Evolutionary conservation across 2,329 filamentous ascomycete genomes (phyloP).

Genomic region (Aspergillus fischeri): DNA sequence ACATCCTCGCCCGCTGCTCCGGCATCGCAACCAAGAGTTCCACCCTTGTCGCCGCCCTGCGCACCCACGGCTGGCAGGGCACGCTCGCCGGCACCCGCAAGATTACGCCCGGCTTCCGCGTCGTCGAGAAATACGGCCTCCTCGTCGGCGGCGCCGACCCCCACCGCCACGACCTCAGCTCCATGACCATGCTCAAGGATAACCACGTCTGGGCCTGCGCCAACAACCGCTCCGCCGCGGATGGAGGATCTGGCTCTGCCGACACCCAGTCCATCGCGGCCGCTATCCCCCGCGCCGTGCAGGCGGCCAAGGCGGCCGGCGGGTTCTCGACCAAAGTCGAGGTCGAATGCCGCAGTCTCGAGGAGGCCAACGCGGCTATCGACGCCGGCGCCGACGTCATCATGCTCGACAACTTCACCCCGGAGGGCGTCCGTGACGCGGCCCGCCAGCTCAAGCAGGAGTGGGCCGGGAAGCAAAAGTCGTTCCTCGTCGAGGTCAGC

Average conservation of each 20-base stretch:
- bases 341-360: slow-evolving; percentile 86
- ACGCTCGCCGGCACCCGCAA: slow-evolving; percentile 92
- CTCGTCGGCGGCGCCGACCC: slow-evolving; percentile 86
- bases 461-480: slow-evolving; percentile 68
- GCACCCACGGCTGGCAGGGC: slow-evolving; percentile 68
- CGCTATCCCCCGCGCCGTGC: slow-evolving; percentile 80
- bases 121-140: slow-evolving; percentile 99
- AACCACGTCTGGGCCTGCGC: slow-evolving; percentile 94
- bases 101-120: slow-evolving; percentile 89
- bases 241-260: slow-evolving; percentile 14
- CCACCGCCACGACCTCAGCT: slow-evolving; percentile 83
- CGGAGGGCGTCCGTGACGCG: slow-evolving; percentile 70
- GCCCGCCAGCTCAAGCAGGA: slow-evolving; percentile 71
- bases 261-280: slow-evolving; percentile 34
- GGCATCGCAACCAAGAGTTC: slow-evolving; percentile 69
- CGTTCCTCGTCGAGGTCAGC: slow-evolving; percentile 84
- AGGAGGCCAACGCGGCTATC: slow-evolving; percentile 87
- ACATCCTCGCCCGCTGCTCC: slow-evolving; percentile 84
- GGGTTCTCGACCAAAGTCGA: slow-evolving; percentile 94
- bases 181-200: slow-evolving; percentile 99
- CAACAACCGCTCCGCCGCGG: slow-evolving; percentile 29
- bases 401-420: slow-evolving; percentile 95
- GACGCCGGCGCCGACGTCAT: slow-evolving; percentile 87
- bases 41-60: slow-evolving; percentile 49
- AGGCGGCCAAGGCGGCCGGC: slow-evolving; percentile 74